phyloP scores from a whole-genome alignment of 176 grass and related monocot species.

The Oryza meridionalis region DNA sequence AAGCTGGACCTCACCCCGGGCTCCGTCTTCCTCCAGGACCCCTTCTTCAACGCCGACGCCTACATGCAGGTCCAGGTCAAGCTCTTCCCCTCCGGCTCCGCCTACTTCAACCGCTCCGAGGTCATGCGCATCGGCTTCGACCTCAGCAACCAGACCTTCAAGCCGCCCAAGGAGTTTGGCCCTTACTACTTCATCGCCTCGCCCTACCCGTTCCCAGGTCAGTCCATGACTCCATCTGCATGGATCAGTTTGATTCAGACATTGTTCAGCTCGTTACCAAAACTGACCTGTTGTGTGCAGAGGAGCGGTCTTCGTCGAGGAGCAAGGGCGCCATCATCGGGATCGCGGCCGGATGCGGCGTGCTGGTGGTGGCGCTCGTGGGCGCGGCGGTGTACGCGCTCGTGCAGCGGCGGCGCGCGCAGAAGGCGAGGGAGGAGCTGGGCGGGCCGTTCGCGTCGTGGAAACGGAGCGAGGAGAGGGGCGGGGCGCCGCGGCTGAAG shows the following conservation, averaged over 20 bases:
- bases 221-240: neutral
- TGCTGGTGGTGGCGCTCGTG: constrained; percentile 70
- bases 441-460: constrained; percentile 87
- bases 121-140: constrained; percentile 78
- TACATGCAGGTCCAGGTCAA: constrained; percentile 74
- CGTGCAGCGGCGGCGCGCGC: constrained; percentile 59
- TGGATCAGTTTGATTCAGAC: neutral
- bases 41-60: constrained; percentile 63
- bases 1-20: constrained; percentile 70
- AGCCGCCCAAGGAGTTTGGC: constrained; percentile 75
- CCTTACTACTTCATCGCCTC: constrained; percentile 79
- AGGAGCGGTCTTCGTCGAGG: constrained; percentile 45
- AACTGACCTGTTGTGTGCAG: constrained; percentile 13
- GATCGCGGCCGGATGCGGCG: constrained; percentile 70
- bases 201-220: constrained; percentile 79
- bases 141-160: constrained; percentile 88
- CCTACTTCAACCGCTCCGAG: constrained; percentile 78
- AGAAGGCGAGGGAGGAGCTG: constrained; percentile 75
- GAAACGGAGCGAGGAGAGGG: constrained; percentile 61
- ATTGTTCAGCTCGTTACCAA: neutral
- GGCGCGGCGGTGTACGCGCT: constrained; percentile 64
- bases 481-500: constrained; percentile 75
- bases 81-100: constrained; percentile 70
- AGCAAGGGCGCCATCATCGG: constrained; percentile 69
- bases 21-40: constrained; percentile 77